These are phyloP conservation scores for Claviceps paspali DNA, from an alignment of 2,329 filamentous ascomycete genomes.

Conservation along the genomic window DNA sequence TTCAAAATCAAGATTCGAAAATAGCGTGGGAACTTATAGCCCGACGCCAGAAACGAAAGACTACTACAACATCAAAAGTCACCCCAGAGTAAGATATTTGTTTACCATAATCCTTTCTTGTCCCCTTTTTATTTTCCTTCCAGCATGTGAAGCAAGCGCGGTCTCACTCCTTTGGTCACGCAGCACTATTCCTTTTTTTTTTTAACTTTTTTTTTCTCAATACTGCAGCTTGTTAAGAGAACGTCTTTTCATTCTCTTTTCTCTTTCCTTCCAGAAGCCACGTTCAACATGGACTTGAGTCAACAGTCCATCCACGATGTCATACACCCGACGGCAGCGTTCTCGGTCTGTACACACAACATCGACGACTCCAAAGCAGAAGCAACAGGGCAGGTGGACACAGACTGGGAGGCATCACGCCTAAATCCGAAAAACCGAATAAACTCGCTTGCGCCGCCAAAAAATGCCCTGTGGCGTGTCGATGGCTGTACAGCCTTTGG, in stretches of 20 bases:
- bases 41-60: background rate
- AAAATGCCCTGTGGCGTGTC: constrained; percentile 37
- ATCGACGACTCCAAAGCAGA: background rate
- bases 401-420: constrained; percentile 30
- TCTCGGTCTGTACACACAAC: constrained; percentile 11
- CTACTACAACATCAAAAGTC: too few relatives aligned
- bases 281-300: constrained; percentile 37
- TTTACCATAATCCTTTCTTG: too few relatives aligned
- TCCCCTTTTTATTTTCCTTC: too few relatives aligned
- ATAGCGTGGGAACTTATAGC: background rate
- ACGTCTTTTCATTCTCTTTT: too few relatives aligned
- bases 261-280: too few relatives aligned
- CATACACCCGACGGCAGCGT: constrained; percentile 43
- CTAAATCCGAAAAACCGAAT: constrained; percentile 48
- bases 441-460: constrained; percentile 33
- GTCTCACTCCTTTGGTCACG: too few relatives aligned
- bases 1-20: background rate
- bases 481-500: constrained; percentile 42
- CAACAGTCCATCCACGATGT: constrained; percentile 36
- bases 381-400: background rate
- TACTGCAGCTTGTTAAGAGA: too few relatives aligned
- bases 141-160: too few relatives aligned
- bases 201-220: too few relatives aligned
- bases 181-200: too few relatives aligned
- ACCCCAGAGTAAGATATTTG: too few relatives aligned